Evolutionary conservation across 805 yeast genomes (phyloP), one percentile per base, ranked within the genome.

Genomic region (Myxozyma kluyveri): DNA sequence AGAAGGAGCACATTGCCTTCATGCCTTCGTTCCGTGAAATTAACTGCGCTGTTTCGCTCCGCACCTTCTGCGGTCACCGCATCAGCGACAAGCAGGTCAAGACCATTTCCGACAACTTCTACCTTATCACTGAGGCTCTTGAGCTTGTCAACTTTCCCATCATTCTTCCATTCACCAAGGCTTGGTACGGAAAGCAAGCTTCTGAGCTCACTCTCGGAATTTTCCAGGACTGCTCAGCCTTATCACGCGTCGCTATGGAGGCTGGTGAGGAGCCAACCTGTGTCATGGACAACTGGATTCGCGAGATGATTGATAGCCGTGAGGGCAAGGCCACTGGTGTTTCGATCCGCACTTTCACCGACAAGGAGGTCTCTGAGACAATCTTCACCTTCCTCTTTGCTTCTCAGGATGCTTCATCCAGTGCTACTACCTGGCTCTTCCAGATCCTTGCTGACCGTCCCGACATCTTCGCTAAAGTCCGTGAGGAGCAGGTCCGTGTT

Each of bases 61-160:
- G 88, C 65, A 88, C 98, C 5, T 93, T 93, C 75, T 93, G 98
- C 70, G 99, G 99, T 64, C 86, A 84, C 52, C 90, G 89, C 71
- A 93, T 93, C 65, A 83, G 95, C 52, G 95, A 90, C 59, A 95
- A 83, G 63, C 96, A 93, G 73, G 84, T 93, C 65, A 80, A 86
- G 70, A 76, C 77, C 50, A 82, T 93, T 65, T 93, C 97, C 46
- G 98, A 91, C 70, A 89, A 90, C 71, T 93, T 90, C 72, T 93
- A 82, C 72, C 75, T 80, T 59, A 86, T 93, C 61, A 93, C 99
- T 12, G 96, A 96, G 54, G 99, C 99, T 24, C 78, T 93, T 66
- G 99, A 93, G 73, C 80, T 93, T 61, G 99, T 93, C 57, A 93
- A 93, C 76, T 93, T 93, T 82, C 99, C 99, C 57, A 87, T 93